Evolutionary conservation across 495 filamentous ascomycete species (phyloP).

Genomic region (Podospora bellae-mahoneyi): DNA sequence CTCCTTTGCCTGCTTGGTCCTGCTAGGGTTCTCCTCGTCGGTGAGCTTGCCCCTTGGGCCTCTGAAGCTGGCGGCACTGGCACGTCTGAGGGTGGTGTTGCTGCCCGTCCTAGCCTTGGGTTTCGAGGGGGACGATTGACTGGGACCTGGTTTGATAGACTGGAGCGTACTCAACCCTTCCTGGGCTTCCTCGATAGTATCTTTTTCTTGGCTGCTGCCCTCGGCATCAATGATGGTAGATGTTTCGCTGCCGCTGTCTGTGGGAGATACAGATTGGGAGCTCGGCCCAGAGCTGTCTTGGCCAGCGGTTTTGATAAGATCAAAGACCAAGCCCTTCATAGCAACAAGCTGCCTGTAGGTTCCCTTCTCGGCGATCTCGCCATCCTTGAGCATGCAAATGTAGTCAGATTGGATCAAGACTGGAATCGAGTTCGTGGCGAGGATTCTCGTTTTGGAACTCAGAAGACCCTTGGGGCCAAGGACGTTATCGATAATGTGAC

Average conservation of each 20-base stretch:
- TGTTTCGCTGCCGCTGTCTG: slow-evolving; percentile 55
- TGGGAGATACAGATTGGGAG: slow-evolving; percentile 29
- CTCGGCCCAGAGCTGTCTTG: slow-evolving; percentile 44
- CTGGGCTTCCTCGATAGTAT: slow-evolving; percentile 68
- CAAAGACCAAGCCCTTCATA: slow-evolving; percentile 86
- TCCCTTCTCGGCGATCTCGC: slow-evolving; percentile 79
- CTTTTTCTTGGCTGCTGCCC: slow-evolving; percentile 45
- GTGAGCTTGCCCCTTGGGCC: slow-evolving; percentile 75
- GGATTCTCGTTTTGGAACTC: slow-evolving; percentile 79
- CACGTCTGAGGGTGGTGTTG: slow-evolving; percentile 74
- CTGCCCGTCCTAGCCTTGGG: slow-evolving; percentile 62
- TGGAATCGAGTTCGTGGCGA: slow-evolving; percentile 95
- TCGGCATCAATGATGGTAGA: slow-evolving; percentile 56
- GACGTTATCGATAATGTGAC: slow-evolving; percentile 91
- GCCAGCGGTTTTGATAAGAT: slow-evolving; percentile 74
- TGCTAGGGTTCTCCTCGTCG: slow-evolving; percentile 71
- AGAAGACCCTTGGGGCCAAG: slow-evolving; percentile 82
- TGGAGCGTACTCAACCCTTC: slow-evolving; percentile 65
- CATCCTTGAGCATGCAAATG: slow-evolving; percentile 78
- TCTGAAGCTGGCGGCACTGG: slow-evolving; percentile 85
- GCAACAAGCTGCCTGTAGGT: slow-evolving; percentile 88
- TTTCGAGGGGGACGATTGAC: slow-evolving; percentile 26
- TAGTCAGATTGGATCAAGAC: slow-evolving; percentile 81
- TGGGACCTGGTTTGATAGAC: slow-evolving; percentile 59
- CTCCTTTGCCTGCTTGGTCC: slow-evolving; percentile 82